Base-by-base conservation (phyloP, 2,329 filamentous ascomycete species). In the Talaromyces amestolkiae region DNA sequence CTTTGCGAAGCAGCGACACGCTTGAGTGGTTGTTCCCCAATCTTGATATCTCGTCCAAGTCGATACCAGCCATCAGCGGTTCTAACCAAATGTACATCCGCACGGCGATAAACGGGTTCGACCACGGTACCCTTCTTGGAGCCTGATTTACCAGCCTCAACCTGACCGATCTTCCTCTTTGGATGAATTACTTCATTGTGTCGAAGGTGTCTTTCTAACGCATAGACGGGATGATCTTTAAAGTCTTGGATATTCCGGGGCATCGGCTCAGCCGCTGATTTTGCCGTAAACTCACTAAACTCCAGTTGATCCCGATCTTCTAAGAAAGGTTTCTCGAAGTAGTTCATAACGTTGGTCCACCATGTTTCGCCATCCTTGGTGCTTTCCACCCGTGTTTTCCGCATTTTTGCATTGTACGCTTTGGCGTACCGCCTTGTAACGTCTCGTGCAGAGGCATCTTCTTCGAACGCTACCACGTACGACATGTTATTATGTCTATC, bases 1-100 rank as follows among this genome's bases (percentile, higher is more conserved):
- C 71, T 85, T 3, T 43, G 53, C n/a, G 53, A 31, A 3, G 73
- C 84, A 0, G 84, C 81, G 2, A 92, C 79, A 74, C 89, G 89
- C 74, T 97, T 98, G 15, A 91, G 84, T 0, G 95, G 92, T 64
- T 95, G 89, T 75, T 97, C 91, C 15, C 90, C 87, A 0, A 86
- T 79, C 69, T 87, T 91, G 8, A 99, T 87, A 68, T 93, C 89
- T 31, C 92, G 85, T 0, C 95, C 95, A 66, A 94, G 79, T 2
- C 93, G 88, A 76, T 95, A 97, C 96, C 95, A 99, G 68, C 91
- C 92, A 70, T 96, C 92, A 3, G 87, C 88, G 68, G 88, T 96
- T 68, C 89, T 86, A 1, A 92, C 92, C 5, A 87, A 73, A 61
- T 91, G 88, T 0, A 99, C 92, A 74, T 98, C 92, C 58, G 84